Base-by-base conservation (phyloP, 371 early-diverging fungal genomes). In the Phascolomyces articulosus region DNA sequence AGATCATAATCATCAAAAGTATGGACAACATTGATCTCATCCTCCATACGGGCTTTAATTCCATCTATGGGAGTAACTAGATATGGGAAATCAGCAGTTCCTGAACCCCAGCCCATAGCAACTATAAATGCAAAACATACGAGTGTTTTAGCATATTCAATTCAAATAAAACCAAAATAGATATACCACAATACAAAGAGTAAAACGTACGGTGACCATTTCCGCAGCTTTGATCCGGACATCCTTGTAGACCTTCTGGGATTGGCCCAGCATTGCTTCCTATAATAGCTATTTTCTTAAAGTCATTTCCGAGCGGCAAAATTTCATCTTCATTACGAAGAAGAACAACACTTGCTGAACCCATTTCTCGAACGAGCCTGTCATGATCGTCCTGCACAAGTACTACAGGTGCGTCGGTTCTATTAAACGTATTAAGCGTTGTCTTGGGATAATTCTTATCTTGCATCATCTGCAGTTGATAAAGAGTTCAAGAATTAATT, bases 21-120 rank as follows among this genome's bases (percentile, higher is more conserved):
- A 15, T 74, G 60, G 23, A 58, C 41, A 40, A 84, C 65, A 44
- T 67, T 57, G 55, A 80, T 68, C 11, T 55, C 44, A 6, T 64
- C 59, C 11, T 65, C 65, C 13, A 80, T 80, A 57, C 77, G 75
- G 6, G 60, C 54, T 13, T 38, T 70, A 60, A 89, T 79, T 10
- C 82, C 86, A 40, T 67, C 60, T 7, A 65, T 40, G 18, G 74
- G 73, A 6, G 79, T 74, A 59, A 87, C 67, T 18, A 87, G 40
- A 66, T 87, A 88, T 24, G 87, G 83, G 73, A 80, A 88, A 23
- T 70, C 58, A 21, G 79, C 70, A 9, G 86, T 79, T 47, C 90
- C 90, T 28, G 84, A 84, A 0, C 90, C 90, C 84, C 88, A 86
- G 18, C 89, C 88, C 66, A 78, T 73, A n/a, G 44, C 51, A 85